Conservation (phyloP, 768 basidiomycete species). For the Calocera viscosa region DNA sequence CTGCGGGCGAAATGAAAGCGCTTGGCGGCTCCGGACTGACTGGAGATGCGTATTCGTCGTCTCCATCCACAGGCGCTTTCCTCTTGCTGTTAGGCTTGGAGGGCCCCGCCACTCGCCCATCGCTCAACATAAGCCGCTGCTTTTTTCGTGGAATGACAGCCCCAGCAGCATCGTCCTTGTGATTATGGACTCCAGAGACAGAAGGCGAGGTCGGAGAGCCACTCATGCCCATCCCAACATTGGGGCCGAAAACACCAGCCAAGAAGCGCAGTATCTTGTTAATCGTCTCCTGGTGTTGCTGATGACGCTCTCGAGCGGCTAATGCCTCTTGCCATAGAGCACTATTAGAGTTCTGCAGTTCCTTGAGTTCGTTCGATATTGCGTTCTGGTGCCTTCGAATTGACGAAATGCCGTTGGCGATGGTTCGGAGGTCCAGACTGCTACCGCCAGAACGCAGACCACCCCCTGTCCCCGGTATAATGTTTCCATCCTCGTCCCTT, state of each 20-base stretch:
- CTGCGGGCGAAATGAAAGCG: neutral
- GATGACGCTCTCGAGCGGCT: conserved; percentile 60
- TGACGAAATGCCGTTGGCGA: conserved; percentile 68
- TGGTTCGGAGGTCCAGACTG: conserved; percentile 59
- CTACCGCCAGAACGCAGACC: conserved; percentile 21
- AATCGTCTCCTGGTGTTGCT: conserved; percentile 92
- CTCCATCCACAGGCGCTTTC: neutral
- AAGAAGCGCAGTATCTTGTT: conserved; percentile 90
- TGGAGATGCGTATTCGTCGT: neutral
- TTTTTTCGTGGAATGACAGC: neutral
- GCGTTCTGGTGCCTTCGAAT: conserved; percentile 87
- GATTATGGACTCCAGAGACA: neutral
- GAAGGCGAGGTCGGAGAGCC: neutral
- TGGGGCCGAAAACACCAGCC: conserved; percentile 66
- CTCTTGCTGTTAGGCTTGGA: neutral
- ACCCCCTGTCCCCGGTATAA: neutral
- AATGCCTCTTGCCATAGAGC: conserved; percentile 87
- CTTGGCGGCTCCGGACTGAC: neutral
- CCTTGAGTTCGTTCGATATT: conserved; percentile 80
- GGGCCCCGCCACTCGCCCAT: neutral
- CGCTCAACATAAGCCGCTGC: neutral
- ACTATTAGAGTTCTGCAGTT: conserved; percentile 76
- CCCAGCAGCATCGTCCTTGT: conserved; percentile 8
- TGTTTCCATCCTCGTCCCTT: neutral
- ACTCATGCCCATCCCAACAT: conserved; percentile 15